Conservation (phyloP, 805 yeast species). For the Pichia phayaonensis region DNA sequence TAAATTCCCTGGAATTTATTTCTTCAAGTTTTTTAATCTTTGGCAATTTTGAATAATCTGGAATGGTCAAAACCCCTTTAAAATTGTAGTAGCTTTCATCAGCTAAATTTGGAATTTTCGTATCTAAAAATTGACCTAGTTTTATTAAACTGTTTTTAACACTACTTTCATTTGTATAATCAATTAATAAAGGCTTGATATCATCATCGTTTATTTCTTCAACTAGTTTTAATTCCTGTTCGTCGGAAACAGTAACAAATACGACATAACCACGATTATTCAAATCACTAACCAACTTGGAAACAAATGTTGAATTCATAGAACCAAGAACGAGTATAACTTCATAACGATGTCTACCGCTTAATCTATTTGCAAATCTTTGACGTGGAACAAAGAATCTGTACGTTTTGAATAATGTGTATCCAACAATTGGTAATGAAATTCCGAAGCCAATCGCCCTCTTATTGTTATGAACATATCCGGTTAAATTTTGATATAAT, state of each 20-base stretch:
- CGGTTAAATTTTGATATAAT: not conserved
- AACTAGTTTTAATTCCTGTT: conserved; percentile 44
- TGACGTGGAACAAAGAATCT: conserved; percentile 8
- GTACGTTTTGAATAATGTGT: conserved; percentile 2
- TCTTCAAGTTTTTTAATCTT: conserved; percentile 24
- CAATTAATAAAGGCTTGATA: conserved; percentile 55
- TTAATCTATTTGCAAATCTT: conserved; percentile 54
- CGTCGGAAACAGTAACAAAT: conserved; percentile 64
- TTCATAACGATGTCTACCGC: conserved; percentile 68
- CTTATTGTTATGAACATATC: not conserved
- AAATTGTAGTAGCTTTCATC: conserved; percentile 47
- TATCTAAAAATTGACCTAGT: conserved; percentile 40
- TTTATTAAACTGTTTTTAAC: conserved; percentile 41
- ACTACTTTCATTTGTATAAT: conserved; percentile 33
- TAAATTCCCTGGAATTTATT: conserved; percentile 22
- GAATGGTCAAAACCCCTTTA: conserved; percentile 61
- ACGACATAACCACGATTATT: conserved; percentile 78
- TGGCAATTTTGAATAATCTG: conserved; percentile 40
- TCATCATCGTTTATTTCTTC: conserved; percentile 60
- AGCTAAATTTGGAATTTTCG: conserved; percentile 35
- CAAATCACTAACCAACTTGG: conserved; percentile 63
- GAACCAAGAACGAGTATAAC: conserved; percentile 72
- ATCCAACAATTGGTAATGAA: conserved; percentile 7
- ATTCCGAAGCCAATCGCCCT: conserved; percentile 7
- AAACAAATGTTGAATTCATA: conserved; percentile 65